Conservation (phyloP, 495 filamentous ascomycete species). For the Saxophila tyrrhenica region DNA sequence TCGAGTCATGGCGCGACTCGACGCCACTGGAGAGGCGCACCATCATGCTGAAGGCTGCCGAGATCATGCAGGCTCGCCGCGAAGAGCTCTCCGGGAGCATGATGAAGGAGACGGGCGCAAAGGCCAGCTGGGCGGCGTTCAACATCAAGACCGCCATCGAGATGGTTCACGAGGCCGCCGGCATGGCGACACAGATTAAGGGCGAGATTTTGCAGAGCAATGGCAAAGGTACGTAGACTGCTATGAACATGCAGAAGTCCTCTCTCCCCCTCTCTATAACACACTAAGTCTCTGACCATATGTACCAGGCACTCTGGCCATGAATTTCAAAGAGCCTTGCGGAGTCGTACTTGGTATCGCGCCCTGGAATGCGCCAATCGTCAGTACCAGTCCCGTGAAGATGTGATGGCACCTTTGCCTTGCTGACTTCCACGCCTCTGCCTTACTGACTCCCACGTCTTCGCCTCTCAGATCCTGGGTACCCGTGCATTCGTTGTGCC, state of each 20-base stretch:
- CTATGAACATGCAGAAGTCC: too few relatives aligned
- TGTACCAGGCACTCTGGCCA: too few relatives aligned
- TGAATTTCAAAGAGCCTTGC: constrained; percentile 9
- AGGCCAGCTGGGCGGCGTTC: not conserved
- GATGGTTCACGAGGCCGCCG: not conserved
- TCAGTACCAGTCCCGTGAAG: too few relatives aligned
- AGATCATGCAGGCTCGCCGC: constrained; percentile 48
- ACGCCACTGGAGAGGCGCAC: constrained; percentile 51
- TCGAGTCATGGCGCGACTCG: constrained; percentile 55
- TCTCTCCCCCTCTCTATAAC: too few relatives aligned
- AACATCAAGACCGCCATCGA: not conserved
- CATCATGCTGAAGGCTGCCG: constrained; percentile 57
- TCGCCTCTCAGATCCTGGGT: too few relatives aligned
- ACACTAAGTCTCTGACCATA: too few relatives aligned
- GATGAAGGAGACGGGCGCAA: not conserved
- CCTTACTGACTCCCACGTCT: too few relatives aligned
- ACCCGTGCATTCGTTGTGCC: too few relatives aligned
- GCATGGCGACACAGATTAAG: not conserved
- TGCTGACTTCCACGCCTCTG: too few relatives aligned
- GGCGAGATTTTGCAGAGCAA: not conserved
- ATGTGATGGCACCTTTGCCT: too few relatives aligned
- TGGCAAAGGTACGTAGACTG: not conserved
- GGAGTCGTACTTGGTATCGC: constrained; percentile 6
- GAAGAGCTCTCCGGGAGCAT: constrained; percentile 35
- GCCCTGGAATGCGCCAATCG: constrained; percentile 17